Base-by-base conservation (phyloP, 345 rosid species). In the Gossypium bickii region DNA sequence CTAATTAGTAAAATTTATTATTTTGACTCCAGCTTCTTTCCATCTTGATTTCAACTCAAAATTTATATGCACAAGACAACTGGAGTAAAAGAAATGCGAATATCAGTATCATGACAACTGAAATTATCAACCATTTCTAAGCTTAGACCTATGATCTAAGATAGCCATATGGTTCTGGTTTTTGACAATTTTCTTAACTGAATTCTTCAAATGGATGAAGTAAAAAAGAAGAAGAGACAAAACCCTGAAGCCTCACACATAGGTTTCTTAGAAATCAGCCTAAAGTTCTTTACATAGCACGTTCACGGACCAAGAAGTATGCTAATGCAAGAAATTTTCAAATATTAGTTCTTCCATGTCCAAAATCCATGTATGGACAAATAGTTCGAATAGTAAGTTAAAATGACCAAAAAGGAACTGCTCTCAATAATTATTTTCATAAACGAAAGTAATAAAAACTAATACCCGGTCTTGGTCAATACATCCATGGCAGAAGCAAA, bases 401-500 rank as follows among this genome's bases (percentile, higher is more conserved):
- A 59, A 44, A 60, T n/a, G 15, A 52, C 22, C 24, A 52, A 34
- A 66, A 43, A 3, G 18, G 49, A 47, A 52, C 55, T 18, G 29
- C 49, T 16, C 15, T 6, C 27, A 73, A 24, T 60, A 60, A 59
- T 58, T 25, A 59, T 24, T 59, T 67, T 27, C 27, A 12, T 25
- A 13, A 51, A 11, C 11, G 24, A 64, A 60, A 43, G 24, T 18
- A 3, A 22, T 8, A 55, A 24, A 61, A 22, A 34, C 5, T 61
- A 74, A n/a, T 77, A 91, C 98, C 99, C 98, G 1, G 89, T 86
- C 80, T 83, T 85, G 79, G 79, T 86, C 67, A 95, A 90, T 24
- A 95, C 90, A 83, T 92, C 99, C 96, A 93, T 93, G 48, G 97
- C 98, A 0, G 97, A 82, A 43, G 97, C 88, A 82, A 95, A 95